phyloP scores from a whole-genome alignment of 176 grass and related monocot species.

The Ensete glaucum region DNA sequence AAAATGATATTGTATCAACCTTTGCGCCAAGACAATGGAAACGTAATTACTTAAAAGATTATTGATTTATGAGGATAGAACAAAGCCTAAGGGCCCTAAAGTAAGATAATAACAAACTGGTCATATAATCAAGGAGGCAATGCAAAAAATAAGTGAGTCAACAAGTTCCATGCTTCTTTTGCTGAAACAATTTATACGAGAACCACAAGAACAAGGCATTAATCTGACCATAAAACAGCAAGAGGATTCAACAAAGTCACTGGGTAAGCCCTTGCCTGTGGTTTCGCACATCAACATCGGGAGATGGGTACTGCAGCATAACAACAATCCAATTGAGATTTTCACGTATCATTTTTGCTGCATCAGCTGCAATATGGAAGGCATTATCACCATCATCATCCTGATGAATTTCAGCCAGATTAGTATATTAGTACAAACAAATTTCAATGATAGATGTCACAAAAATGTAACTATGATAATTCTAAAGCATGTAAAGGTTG shows the following conservation, averaged over 20 bases:
- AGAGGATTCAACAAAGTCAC: not conserved
- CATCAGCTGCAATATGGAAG: constrained; percentile 97
- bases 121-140: no score
- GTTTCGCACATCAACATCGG: constrained; percentile 90
- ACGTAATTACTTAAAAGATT: not conserved
- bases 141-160: not conserved
- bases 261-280: constrained; percentile 56
- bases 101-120: no score
- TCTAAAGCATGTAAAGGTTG: not conserved
- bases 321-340: constrained; percentile 86
- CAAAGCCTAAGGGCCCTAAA: no score
- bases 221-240: constrained; percentile 6
- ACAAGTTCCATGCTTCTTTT: not conserved
- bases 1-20: not conserved
- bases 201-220: not conserved
- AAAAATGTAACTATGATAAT: not conserved
- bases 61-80: not conserved
- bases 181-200: not conserved
- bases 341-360: constrained; percentile 98
- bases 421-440: not conserved
- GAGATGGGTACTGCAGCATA: constrained; percentile 73
- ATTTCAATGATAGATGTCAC: not conserved
- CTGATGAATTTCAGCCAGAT: constrained; percentile 45
- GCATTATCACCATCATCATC: constrained; percentile 98
- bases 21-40: not conserved